These are phyloP conservation scores for Calonectria ilicicola DNA, from an alignment of 2,329 filamentous ascomycete species.

Conservation along the genomic window DNA sequence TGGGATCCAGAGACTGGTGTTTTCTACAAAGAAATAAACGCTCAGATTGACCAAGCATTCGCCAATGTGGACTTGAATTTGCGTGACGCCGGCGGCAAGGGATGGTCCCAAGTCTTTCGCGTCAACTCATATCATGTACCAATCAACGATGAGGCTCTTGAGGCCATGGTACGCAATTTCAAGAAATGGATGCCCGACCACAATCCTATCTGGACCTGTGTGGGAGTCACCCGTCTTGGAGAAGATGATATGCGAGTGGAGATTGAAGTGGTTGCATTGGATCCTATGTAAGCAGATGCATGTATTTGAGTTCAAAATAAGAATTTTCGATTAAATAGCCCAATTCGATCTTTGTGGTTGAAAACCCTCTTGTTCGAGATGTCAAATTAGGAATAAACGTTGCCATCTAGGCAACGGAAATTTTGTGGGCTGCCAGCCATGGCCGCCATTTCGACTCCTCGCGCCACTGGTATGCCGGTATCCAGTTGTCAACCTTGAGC, in stretches of 20 bases:
- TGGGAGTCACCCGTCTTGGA: background rate
- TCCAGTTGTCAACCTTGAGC: too few species aligned
- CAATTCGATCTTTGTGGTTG: too few species aligned
- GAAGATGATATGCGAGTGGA: conserved; percentile 1
- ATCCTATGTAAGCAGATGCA: background rate
- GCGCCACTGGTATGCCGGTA: too few species aligned
- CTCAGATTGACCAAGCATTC: background rate
- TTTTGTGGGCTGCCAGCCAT: too few species aligned
- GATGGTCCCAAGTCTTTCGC: conserved; percentile 3
- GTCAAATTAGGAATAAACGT: too few species aligned
- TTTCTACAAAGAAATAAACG: background rate
- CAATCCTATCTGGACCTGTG: background rate
- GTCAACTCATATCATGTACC: background rate
- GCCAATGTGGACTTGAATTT: background rate
- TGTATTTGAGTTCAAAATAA: too few species aligned
- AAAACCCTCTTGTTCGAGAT: too few species aligned
- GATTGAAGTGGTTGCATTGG: background rate
- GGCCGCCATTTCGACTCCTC: too few species aligned
- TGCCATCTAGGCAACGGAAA: too few species aligned
- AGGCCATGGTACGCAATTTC: background rate
- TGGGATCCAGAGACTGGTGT: background rate
- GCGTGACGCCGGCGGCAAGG: background rate
- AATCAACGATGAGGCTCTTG: background rate
- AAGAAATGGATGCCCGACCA: background rate
- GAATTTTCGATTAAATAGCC: too few species aligned